phyloP scores from a whole-genome alignment of 2,329 filamentous ascomycete species.

The Aspergillus fumigatiaffinis region DNA sequence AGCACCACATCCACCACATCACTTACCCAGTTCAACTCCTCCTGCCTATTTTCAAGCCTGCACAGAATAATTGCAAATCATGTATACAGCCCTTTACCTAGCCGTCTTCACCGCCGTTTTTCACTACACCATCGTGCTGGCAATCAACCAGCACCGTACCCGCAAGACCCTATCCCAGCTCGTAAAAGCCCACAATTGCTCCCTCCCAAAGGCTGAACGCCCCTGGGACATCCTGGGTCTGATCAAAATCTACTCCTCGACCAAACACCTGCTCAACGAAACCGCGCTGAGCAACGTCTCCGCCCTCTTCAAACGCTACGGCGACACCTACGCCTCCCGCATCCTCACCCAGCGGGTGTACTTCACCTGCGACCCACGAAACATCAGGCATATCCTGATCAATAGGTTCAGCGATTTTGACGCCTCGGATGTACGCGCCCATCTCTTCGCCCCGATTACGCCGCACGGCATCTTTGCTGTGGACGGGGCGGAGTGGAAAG shows the following conservation, averaged over 20 bases:
- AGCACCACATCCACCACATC: not conserved
- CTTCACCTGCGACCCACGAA: constrained; percentile 8
- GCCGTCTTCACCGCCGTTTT: not conserved
- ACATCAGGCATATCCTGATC: constrained; percentile 9
- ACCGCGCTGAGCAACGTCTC: not conserved
- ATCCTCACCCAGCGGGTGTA: constrained; percentile 5
- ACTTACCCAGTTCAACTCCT: not conserved
- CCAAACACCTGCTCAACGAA: not conserved
- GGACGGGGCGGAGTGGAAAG: constrained; percentile 8
- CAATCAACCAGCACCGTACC: not conserved
- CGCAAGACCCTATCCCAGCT: not conserved
- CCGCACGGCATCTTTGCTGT: constrained; percentile 13
- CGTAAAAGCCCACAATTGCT: not conserved
- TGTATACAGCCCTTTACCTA: not conserved
- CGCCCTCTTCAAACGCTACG: constrained; percentile 5
- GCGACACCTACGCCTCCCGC: constrained; percentile 8
- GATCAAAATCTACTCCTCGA: not conserved
- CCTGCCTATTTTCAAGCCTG: not conserved
- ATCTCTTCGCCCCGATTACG: constrained; percentile 8
- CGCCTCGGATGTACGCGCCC: constrained; percentile 7
- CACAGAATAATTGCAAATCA: not conserved
- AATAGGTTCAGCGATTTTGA: constrained; percentile 9
- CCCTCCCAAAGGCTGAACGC: not conserved
- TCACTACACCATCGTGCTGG: not conserved
- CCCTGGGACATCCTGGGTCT: not conserved